A percentile compares a stretch with the other conserved stretches of the same genome.
Evolutionary conservation across 2,329 filamentous ascomycete genomes (phyloP).

Genomic region (Colletotrichum limetticola): DNA sequence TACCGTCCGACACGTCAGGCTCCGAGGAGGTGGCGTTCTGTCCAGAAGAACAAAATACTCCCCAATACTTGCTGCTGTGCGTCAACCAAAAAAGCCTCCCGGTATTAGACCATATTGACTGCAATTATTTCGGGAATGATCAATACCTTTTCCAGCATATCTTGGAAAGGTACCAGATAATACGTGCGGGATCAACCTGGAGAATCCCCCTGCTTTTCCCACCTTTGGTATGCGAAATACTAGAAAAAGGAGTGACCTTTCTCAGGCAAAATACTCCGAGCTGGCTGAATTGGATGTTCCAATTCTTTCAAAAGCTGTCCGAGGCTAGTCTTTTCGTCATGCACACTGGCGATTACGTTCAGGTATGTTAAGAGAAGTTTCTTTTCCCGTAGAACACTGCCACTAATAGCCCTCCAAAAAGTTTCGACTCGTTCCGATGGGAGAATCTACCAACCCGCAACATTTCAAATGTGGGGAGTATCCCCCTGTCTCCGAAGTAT

Average conservation of each 20-base stretch:
- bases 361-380: neutral
- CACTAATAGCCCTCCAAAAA: neutral
- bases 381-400: fast-evolving
- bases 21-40: neutral
- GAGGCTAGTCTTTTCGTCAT: neutral
- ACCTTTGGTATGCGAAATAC: neutral
- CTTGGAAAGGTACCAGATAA: neutral
- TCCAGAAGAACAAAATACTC: neutral
- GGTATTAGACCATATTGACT: neutral
- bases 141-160: constrained; percentile 14
- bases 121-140: neutral
- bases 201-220: neutral
- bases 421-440: constrained; percentile 15
- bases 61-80: constrained; percentile 10
- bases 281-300: neutral
- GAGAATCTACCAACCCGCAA: neutral
- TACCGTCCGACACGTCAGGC: neutral
- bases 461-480: constrained; percentile 1
- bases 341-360: constrained; percentile 9
- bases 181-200: neutral
- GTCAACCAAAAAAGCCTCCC: constrained; percentile 1
- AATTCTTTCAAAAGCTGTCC: neutral
- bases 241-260: neutral
- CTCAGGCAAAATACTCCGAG: neutral
- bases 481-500: neutral